Percentiles rank a stretch among this genome's conserved stretches.
These are phyloP conservation scores for Trichocladium uniseriatum DNA, from an alignment of 495 filamentous ascomycete genomes.

Conservation along the genomic window DNA sequence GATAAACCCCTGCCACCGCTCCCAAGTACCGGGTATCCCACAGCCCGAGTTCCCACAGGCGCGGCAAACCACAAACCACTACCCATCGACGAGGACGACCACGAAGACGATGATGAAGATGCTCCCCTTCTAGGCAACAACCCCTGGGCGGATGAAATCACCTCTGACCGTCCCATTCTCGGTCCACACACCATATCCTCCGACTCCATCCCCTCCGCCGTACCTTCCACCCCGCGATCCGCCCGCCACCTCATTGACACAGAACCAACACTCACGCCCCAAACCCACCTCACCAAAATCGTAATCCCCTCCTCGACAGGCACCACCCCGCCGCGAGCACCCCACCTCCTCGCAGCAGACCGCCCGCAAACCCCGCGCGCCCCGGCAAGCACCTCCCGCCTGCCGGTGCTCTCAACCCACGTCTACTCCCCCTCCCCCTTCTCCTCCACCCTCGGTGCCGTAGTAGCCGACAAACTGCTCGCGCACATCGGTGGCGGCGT, in stretches of 20 bases:
- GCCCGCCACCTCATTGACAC: background rate
- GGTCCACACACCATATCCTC: background rate
- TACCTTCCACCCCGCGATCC: background rate
- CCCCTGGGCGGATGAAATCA: conserved; percentile 20
- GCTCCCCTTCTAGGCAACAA: conserved; percentile 19
- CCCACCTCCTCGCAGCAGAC: conserved; percentile 4
- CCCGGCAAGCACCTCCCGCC: conserved; percentile 12
- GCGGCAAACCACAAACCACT: conserved; percentile 3
- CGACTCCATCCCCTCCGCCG: background rate
- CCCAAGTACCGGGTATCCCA: conserved; percentile 16
- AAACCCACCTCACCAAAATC: background rate
- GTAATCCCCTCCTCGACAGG: background rate
- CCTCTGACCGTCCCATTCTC: background rate
- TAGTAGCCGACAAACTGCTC: conserved; percentile 37
- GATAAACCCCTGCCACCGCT: conserved; percentile 17
- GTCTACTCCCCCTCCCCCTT: conserved; percentile 42
- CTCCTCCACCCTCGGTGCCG: conserved; percentile 38
- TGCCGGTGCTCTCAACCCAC: conserved; percentile 16
- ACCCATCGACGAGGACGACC: conserved; percentile 12
- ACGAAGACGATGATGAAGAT: conserved; percentile 10
- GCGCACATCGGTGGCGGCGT: conserved; percentile 22
- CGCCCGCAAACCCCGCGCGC: conserved; percentile 14
- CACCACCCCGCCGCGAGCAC: too few species aligned
- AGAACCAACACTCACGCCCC: too few species aligned
- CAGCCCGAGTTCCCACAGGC: conserved; percentile 6